Evolutionary conservation across 129 eudicot species (phyloP).

Genomic region (Flaveria brownii): DNA sequence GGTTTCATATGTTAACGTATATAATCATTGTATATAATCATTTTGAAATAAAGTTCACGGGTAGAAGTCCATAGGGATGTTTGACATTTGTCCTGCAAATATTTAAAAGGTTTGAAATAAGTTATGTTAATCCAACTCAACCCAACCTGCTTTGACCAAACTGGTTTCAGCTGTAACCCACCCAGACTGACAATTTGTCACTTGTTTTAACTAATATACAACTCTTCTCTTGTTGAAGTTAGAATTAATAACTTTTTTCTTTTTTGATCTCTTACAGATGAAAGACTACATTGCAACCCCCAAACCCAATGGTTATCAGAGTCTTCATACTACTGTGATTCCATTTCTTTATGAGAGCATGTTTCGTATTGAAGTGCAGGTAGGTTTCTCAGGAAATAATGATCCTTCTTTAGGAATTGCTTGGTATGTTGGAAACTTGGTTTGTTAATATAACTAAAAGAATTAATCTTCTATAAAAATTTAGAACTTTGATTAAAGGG

Average conservation of each 20-base stretch:
- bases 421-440: constrained; percentile 3
- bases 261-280: constrained; percentile 57
- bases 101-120: neutral
- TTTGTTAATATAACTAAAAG: neutral
- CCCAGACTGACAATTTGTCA: neutral
- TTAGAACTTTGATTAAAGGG: neutral
- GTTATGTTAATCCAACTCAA: neutral
- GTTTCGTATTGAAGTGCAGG: constrained; percentile 98
- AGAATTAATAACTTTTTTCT: neutral
- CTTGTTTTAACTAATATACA: constrained; percentile 11
- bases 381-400: constrained; percentile 25
- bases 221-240: constrained; percentile 1
- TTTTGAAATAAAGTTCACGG: neutral
- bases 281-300: constrained; percentile 99
- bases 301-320: constrained; percentile 95
- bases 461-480: neutral
- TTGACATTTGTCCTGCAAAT: neutral
- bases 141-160: neutral
- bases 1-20: neutral
- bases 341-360: constrained; percentile 99
- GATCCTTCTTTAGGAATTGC: constrained; percentile 4
- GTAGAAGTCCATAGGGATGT: neutral
- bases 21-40: neutral
- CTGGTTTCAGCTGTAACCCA: neutral
- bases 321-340: constrained; percentile 93